phyloP scores from a whole-genome alignment of 2,329 filamentous ascomycete genomes.

The Ascochyta viciae-villosae region DNA sequence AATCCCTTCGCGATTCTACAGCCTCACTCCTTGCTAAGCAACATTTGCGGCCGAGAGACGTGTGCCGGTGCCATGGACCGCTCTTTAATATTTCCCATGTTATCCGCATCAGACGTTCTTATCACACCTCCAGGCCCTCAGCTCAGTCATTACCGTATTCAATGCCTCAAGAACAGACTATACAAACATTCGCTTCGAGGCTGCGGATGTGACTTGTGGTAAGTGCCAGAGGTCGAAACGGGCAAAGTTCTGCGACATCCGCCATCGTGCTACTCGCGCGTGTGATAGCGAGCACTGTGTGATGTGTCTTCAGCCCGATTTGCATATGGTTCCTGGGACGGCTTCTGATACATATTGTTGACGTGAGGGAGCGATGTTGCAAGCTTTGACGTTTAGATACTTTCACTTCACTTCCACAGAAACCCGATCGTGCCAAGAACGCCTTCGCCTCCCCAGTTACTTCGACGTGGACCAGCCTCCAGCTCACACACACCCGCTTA shows the following conservation, averaged over 20 bases:
- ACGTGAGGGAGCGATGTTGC: not conserved
- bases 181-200: not conserved
- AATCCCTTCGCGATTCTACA: too few species aligned
- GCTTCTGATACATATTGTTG: not conserved
- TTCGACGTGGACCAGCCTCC: too few species aligned
- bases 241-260: slow-evolving; percentile 4
- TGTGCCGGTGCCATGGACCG: not conserved
- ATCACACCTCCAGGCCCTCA: not conserved
- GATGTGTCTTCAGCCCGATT: not conserved
- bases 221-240: not conserved
- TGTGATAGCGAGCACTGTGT: not conserved
- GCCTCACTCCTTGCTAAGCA: not conserved
- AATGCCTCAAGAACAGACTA: not conserved
- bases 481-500: not conserved
- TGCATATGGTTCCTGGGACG: too few species aligned
- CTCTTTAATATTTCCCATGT: not conserved
- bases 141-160: not conserved
- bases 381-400: not conserved
- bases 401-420: slow-evolving; percentile 2
- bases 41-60: not conserved
- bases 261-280: slow-evolving; percentile 11
- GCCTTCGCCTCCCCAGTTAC: slow-evolving; percentile 1
- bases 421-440: not conserved
- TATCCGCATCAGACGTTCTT: not conserved
- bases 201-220: slow-evolving; percentile 2